phyloP scores from a whole-genome alignment of 2,329 filamentous ascomycete genomes.

The Sclerotinia borealis region DNA sequence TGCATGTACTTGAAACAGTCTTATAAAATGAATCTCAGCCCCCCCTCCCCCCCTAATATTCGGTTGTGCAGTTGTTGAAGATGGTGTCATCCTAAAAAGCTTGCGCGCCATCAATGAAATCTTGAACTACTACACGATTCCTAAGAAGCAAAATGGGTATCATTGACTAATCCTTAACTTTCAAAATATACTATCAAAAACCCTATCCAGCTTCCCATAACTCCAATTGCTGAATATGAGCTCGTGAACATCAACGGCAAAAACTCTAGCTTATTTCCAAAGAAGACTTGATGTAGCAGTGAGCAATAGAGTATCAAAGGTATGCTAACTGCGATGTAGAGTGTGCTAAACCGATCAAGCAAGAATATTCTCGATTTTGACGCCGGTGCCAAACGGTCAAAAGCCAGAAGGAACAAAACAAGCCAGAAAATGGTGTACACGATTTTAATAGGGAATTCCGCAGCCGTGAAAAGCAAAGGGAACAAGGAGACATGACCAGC shows the following conservation, averaged over 20 bases:
- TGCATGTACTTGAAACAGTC: not conserved
- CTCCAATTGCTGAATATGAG: conserved; percentile 88
- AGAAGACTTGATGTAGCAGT: conserved; percentile 73
- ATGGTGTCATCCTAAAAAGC: not conserved
- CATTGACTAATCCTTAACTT: conserved; percentile 21
- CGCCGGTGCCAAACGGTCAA: conserved; percentile 82
- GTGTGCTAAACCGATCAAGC: conserved; percentile 80
- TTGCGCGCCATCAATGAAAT: not conserved
- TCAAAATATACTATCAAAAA: conserved; percentile 89
- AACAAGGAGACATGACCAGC: conserved; percentile 94
- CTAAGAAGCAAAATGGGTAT: conserved; percentile 15
- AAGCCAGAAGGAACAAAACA: conserved; percentile 74
- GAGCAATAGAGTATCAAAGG: conserved; percentile 87
- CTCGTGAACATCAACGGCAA: conserved; percentile 96
- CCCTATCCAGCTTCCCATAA: conserved; percentile 90
- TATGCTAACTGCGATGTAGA: conserved; percentile 86
- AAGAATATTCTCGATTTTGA: conserved; percentile 80
- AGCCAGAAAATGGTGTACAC: conserved; percentile 92
- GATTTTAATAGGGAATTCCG: conserved; percentile 91
- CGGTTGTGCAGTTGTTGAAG: not conserved
- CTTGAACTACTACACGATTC: not conserved
- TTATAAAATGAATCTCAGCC: not conserved
- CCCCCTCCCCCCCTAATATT: not conserved
- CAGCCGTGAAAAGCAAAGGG: conserved; percentile 82
- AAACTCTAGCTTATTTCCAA: conserved; percentile 80